These are phyloP conservation scores for Ganoderma meredithae DNA, from an alignment of 1,284 basidiomycete genomes.

Conservation along the genomic window DNA sequence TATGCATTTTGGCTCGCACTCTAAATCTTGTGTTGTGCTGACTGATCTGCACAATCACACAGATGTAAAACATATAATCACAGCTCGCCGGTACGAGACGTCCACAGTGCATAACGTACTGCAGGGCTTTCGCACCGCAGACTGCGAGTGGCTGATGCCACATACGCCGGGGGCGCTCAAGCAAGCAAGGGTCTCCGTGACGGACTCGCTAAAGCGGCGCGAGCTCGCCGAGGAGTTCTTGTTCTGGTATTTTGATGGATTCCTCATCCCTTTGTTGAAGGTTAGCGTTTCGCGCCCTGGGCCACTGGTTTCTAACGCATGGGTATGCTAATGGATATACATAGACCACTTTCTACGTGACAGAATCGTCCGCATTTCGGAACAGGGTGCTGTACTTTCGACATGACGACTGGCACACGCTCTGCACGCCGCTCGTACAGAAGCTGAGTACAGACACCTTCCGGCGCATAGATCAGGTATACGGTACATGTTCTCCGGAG, in stretches of 20 bases:
- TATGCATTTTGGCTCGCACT: slow-evolving; percentile 49
- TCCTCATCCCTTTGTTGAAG: slow-evolving; percentile 82
- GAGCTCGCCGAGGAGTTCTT: slow-evolving; percentile 86
- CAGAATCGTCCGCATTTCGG: slow-evolving; percentile 90
- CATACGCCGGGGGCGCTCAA: slow-evolving; percentile 44
- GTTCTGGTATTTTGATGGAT: slow-evolving; percentile 93
- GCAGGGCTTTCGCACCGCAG: slow-evolving; percentile 79
- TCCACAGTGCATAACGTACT: slow-evolving; percentile 82
- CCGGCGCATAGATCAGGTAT: slow-evolving; percentile 63
- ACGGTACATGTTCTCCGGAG: slow-evolving; percentile 3
- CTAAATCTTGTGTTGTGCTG: background rate
- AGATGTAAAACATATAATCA: slow-evolving; percentile 81
- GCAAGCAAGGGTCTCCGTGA: slow-evolving; percentile 62
- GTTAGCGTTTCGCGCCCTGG: slow-evolving; percentile 48
- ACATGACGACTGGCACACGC: slow-evolving; percentile 91
- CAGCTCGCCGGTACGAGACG: slow-evolving; percentile 82
- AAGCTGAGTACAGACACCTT: slow-evolving; percentile 75
- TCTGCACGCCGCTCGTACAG: slow-evolving; percentile 84
- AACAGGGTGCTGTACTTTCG: slow-evolving; percentile 92
- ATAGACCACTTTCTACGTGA: slow-evolving; percentile 93
- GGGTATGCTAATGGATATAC: background rate
- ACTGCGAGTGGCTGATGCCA: slow-evolving; percentile 84
- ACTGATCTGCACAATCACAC: background rate
- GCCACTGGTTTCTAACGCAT: too few relatives aligned
- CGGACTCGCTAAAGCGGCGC: slow-evolving; percentile 78